Conservation (phyloP, 805 yeast species). For the Wickerhamomyces alni region DNA sequence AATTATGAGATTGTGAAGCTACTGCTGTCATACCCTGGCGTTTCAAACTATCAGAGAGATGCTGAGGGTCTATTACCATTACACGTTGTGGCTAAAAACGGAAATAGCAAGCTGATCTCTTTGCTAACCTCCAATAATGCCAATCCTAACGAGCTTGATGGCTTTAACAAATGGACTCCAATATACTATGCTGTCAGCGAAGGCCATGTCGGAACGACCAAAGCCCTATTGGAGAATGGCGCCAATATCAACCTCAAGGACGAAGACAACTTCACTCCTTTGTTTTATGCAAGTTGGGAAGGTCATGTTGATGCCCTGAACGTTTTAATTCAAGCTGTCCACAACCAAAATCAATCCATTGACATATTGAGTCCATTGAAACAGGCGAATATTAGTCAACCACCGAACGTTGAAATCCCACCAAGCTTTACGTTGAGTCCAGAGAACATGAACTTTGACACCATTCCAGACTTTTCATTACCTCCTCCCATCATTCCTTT, state of each 20-base stretch:
- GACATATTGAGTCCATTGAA: conserved; percentile 22
- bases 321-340: conserved; percentile 43
- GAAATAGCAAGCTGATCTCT: conserved; percentile 64
- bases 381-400: conserved; percentile 4
- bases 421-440: conserved; percentile 18
- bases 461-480: conserved; percentile 82
- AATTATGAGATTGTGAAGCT: conserved; percentile 63
- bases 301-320: conserved; percentile 83
- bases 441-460: conserved; percentile 43
- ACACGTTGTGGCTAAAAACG: conserved; percentile 84
- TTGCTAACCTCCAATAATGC: conserved; percentile 68
- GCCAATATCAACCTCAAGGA: conserved; percentile 68
- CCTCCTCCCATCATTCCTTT: conserved; percentile 97
- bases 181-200: conserved; percentile 84
- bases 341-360: conserved; percentile 8
- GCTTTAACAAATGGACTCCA: conserved; percentile 91
- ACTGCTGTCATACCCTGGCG: conserved; percentile 22
- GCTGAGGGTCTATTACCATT: conserved; percentile 88
- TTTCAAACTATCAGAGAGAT: conserved; percentile 44
- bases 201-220: conserved; percentile 69
- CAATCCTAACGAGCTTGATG: conserved; percentile 72
- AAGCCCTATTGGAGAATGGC: conserved; percentile 62
- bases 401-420: conserved; percentile 12
- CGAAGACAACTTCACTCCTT: conserved; percentile 72
- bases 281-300: conserved; percentile 90